Evolutionary conservation across 2,329 filamentous ascomycete genomes (phyloP).

Genomic region (Acephala macrosclerotiorum): DNA sequence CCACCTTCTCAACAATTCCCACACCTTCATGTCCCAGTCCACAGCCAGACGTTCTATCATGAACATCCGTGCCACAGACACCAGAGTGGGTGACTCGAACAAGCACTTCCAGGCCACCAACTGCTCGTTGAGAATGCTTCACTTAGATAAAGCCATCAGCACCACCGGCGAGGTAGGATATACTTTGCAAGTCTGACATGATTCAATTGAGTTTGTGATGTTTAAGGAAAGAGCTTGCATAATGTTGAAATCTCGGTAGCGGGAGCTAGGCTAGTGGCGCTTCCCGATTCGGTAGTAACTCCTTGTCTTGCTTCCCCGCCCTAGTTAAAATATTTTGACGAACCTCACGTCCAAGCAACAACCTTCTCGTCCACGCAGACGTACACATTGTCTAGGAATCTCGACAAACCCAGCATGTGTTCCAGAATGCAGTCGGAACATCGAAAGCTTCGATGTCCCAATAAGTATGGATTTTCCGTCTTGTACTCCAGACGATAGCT

Average conservation of each 20-base stretch:
- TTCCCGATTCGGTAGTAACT: background rate
- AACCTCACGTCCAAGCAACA: background rate
- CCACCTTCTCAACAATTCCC: constrained; percentile 69
- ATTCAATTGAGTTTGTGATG: background rate
- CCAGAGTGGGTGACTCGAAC: constrained; percentile 17
- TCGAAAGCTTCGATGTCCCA: no score
- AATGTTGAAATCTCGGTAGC: background rate
- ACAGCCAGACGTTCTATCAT: constrained; percentile 40
- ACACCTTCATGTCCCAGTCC: constrained; percentile 74
- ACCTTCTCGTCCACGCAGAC: no score
- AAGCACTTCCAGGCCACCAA: constrained; percentile 20
- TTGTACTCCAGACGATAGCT: no score
- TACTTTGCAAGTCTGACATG: background rate
- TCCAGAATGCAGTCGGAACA: no score
- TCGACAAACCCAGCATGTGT: no score
- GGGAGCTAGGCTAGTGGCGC: background rate
- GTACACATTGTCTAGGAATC: no score
- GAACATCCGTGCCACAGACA: constrained; percentile 64
- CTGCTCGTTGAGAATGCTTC: constrained; percentile 16
- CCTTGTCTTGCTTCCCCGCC: no score
- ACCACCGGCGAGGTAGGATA: constrained; percentile 15
- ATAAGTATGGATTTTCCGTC: no score
- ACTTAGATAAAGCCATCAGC: constrained; percentile 10
- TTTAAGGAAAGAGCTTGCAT: background rate
- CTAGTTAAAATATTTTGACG: background rate